Base-by-base conservation (phyloP, 371 early-diverging fungal genomes). In the Mortierella sp. region DNA sequence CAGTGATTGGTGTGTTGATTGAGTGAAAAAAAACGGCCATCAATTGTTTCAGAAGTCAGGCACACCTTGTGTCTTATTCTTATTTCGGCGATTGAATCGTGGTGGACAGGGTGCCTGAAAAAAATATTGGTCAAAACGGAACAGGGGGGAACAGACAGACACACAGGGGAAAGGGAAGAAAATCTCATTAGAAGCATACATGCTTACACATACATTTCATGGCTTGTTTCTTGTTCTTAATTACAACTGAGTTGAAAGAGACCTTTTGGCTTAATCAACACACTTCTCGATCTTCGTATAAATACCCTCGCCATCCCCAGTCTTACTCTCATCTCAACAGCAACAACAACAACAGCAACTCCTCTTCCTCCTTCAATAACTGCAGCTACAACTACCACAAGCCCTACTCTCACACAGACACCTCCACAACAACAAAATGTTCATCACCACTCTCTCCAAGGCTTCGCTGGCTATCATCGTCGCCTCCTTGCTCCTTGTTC, bases 401-500 rank as follows among this genome's bases (percentile, higher is more conserved):
- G 4, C 40, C 46, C 50, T 21, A n/a, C 51, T 19, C 57, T 57
- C 28, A 57, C 43, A 40, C 43, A 40, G 43, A 40, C 43, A 40
- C 43, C 43, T 6, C 43, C 6, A 40, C 43, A 40, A 40, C 43
- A 40, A 40, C 43, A 40, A 51, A 61, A 83, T 80, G 80, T 67
- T 80, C 46, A 59, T 77, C 80, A 43, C 77, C 9, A 55, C 78
- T 55, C 70, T 84, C 69, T 75, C 85, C 78, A 85, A 85, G 79
- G 70, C 85, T n/a, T 61, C 71, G 34, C 19, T 85, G 50, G 79
- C 78, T 59, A 34, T 84, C 55, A 50, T 84, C 61, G 78, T 72
- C 71, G 72, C 84, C 61, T 80, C 85, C 46, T 6, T 81, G 46
- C 53, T 78, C 71, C 79, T 85, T 67, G 37, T 76, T 46, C 70